phyloP scores from a whole-genome alignment of 129 eudicot genomes.

The Flaveria robusta region DNA sequence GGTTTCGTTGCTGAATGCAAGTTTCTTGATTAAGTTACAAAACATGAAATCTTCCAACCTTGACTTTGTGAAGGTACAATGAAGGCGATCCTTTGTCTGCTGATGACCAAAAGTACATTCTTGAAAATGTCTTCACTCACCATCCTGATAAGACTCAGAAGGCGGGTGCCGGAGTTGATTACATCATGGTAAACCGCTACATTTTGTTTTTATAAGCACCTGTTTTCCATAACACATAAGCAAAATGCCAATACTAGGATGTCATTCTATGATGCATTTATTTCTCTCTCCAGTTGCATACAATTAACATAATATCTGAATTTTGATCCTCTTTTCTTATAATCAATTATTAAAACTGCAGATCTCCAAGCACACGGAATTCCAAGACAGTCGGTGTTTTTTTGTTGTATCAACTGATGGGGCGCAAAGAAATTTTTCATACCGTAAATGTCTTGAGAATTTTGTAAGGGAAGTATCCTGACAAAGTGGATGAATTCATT shows the following conservation, averaged over 20 bases:
- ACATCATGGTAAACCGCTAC: conserved; percentile 60
- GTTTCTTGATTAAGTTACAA: not conserved
- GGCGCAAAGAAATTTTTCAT: conserved; percentile 67
- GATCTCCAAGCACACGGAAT: conserved; percentile 59
- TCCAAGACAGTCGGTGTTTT: conserved; percentile 76
- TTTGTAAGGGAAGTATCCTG: conserved; percentile 66
- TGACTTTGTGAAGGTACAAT: conserved; percentile 29
- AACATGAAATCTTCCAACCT: not conserved
- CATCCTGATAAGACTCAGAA: conserved; percentile 84
- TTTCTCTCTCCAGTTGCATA: no score
- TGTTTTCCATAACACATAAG: not conserved
- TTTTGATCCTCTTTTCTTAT: conserved; percentile 50
- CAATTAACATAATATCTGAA: no score
- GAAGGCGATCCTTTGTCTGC: conserved; percentile 61
- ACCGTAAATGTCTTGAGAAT: conserved; percentile 70
- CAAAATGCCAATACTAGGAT: no score
- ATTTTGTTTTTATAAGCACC: not conserved
- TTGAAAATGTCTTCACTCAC: conserved; percentile 60
- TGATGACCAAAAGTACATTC: conserved; percentile 72
- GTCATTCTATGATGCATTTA: no score
- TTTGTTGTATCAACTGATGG: conserved; percentile 70
- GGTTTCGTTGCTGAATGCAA: not conserved
- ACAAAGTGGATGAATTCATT: conserved; percentile 54
- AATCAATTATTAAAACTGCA: conserved; percentile 67
- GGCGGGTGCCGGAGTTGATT: conserved; percentile 74